These are phyloP conservation scores for Lasiodiplodia citricola DNA, from an alignment of 2,329 filamentous ascomycete species.

Conservation along the genomic window DNA sequence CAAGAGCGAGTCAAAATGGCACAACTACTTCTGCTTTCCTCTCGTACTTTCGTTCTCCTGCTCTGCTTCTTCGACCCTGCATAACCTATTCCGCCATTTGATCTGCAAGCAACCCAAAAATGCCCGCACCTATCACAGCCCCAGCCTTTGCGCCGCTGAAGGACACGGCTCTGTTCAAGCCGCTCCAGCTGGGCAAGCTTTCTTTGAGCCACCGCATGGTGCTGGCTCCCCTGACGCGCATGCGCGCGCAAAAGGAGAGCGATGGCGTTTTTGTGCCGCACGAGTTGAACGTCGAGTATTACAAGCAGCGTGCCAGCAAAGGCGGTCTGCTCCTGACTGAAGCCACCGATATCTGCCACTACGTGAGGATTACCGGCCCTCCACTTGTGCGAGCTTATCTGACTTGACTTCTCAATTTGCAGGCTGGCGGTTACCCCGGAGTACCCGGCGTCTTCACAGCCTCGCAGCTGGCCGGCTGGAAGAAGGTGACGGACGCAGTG, in stretches of 20 bases:
- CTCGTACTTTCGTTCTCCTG: not conserved
- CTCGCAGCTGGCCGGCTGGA: constrained; percentile 41
- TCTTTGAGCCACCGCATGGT: constrained; percentile 26
- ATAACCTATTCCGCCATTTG: not conserved
- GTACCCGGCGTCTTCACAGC: constrained; percentile 40
- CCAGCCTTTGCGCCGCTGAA: constrained; percentile 39
- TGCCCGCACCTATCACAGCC: constrained; percentile 40
- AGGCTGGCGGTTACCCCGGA: constrained; percentile 39
- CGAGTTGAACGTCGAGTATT: constrained; percentile 39
- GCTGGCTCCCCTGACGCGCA: constrained; percentile 27
- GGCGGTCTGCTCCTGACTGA: constrained; percentile 44
- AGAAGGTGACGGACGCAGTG: constrained; percentile 40
- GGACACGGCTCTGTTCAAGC: constrained; percentile 40
- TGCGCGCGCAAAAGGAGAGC: constrained; percentile 31
- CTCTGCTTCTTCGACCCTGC: not conserved
- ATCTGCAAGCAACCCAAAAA: constrained; percentile 13
- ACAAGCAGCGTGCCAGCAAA: constrained; percentile 39
- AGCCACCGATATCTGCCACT: constrained; percentile 43
- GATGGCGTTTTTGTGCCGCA: constrained; percentile 40
- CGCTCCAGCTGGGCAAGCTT: constrained; percentile 37
- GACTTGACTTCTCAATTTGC: not conserved
- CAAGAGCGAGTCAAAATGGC: constrained; percentile 19
- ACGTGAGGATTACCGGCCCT: constrained; percentile 30
- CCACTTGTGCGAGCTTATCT: not conserved
- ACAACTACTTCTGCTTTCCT: not conserved